phyloP scores from a whole-genome alignment of 2,329 filamentous ascomycete species.

The Aspergillus fumigatus region DNA sequence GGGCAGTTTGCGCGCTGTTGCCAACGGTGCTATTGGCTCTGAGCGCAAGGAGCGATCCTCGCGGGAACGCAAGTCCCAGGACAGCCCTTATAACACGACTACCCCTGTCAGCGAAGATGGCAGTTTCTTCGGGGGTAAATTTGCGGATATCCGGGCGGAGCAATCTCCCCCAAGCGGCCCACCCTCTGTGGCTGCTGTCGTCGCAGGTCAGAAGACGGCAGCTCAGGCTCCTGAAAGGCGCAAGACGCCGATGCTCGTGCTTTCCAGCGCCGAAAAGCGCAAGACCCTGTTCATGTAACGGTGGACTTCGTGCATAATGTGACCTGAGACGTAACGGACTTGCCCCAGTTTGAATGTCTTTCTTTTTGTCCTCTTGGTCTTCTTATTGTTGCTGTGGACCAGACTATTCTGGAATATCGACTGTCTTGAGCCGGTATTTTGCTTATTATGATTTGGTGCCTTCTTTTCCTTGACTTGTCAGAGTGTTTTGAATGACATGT shows the following conservation, averaged over 20 bases:
- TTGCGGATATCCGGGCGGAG: constrained; percentile 45
- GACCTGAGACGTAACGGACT: constrained; percentile 29
- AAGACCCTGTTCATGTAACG: constrained; percentile 63
- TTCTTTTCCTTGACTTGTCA: not conserved
- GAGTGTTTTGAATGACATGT: not conserved
- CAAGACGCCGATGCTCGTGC: constrained; percentile 79
- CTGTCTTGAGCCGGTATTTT: not conserved
- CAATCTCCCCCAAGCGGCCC: constrained; percentile 28
- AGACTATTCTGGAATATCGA: not conserved
- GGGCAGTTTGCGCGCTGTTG: constrained; percentile 70
- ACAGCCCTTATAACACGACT: constrained; percentile 54
- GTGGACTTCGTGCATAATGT: constrained; percentile 29
- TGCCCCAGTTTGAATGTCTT: constrained; percentile 23
- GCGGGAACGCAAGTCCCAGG: constrained; percentile 51
- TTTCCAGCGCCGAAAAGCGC: constrained; percentile 86
- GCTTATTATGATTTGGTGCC: not conserved
- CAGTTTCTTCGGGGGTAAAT: constrained; percentile 52
- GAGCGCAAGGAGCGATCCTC: constrained; percentile 69
- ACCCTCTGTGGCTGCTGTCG: constrained; percentile 37
- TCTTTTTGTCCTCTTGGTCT: constrained; percentile 10
- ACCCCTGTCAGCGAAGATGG: constrained; percentile 63
- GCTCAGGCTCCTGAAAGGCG: constrained; percentile 59
- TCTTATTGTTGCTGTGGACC: not conserved
- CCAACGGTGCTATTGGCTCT: constrained; percentile 81
- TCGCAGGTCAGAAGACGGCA: constrained; percentile 52